A percentile compares a stretch with the other conserved stretches of the same genome.
phyloP scores from a whole-genome alignment of 164 flowering plant species.

The Echeveria elegans region DNA sequence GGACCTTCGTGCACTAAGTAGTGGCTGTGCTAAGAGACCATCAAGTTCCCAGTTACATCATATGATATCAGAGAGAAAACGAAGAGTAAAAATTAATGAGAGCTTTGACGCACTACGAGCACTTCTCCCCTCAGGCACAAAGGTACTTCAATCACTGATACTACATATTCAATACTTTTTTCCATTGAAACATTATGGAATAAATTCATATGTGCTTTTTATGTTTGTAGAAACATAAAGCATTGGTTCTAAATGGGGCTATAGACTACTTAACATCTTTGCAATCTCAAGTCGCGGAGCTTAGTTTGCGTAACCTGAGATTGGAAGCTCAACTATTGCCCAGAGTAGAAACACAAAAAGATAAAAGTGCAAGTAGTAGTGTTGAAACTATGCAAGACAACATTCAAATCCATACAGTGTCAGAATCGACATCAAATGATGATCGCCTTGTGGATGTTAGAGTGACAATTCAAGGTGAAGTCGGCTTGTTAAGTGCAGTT shows the following conservation, averaged over 20 bases:
- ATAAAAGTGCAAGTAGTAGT: neutral
- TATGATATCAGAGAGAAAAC: constrained; percentile 70
- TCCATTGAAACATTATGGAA: too few relatives aligned
- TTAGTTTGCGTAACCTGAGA: constrained; percentile 2
- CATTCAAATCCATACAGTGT: neutral
- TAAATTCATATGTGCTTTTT: neutral
- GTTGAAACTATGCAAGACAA: neutral
- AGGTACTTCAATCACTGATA: constrained; percentile 34
- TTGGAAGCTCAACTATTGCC: constrained; percentile 10
- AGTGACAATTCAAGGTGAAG: neutral
- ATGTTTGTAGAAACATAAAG: constrained; percentile 68
- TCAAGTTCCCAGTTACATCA: constrained; percentile 53
- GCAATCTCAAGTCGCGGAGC: constrained; percentile 8
- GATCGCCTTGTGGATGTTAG: neutral
- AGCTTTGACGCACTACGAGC: constrained; percentile 58
- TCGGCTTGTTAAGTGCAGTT: neutral
- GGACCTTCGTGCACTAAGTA: constrained; percentile 15
- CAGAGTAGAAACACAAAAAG: neutral
- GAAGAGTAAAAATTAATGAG: constrained; percentile 80
- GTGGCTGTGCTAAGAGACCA: constrained; percentile 26
- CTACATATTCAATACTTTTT: neutral
- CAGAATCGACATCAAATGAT: constrained; percentile 1
- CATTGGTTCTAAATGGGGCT: constrained; percentile 27
- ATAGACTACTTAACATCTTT: constrained; percentile 9
- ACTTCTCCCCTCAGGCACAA: constrained; percentile 74